These are phyloP conservation scores for Chlorella sp. DNA, from an alignment of 139 green algal genomes.

Conservation along the genomic window DNA sequence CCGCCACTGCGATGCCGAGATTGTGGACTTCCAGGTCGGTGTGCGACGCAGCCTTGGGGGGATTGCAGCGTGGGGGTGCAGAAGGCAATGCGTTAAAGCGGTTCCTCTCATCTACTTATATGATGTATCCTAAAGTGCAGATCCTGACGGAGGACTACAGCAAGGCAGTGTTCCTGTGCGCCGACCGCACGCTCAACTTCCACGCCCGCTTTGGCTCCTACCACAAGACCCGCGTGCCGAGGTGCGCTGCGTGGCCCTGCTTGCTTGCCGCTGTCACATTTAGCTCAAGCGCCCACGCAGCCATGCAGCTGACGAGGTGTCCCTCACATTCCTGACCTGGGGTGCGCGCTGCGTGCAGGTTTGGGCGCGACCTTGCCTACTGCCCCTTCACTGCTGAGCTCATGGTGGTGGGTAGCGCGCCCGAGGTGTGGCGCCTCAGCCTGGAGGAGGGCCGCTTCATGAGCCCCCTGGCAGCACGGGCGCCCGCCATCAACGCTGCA, in stretches of 20 bases:
- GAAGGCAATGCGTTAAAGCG: too few relatives aligned
- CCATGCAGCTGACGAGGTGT: too few relatives aligned
- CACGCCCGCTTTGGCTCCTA: constrained; percentile 91
- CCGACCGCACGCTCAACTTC: constrained; percentile 78
- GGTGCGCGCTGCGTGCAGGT: constrained; percentile 6
- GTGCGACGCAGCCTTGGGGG: too few relatives aligned
- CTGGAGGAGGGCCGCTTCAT: constrained; percentile 88
- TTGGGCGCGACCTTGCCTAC: constrained; percentile 84
- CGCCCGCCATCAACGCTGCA: constrained; percentile 71
- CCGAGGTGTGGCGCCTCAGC: constrained; percentile 71
- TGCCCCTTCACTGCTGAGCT: constrained; percentile 68
- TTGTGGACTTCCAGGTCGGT: constrained; percentile 84
- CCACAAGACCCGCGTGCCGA: constrained; percentile 70
- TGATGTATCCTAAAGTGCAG: constrained; percentile 41
- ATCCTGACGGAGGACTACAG: constrained; percentile 91
- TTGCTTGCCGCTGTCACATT: too few relatives aligned
- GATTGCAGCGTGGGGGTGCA: too few relatives aligned
- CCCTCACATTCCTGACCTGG: too few relatives aligned
- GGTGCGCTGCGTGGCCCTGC: too few relatives aligned
- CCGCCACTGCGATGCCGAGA: constrained; percentile 87
- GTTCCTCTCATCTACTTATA: too few relatives aligned
- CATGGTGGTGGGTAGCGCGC: constrained; percentile 64
- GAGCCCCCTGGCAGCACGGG: constrained; percentile 52
- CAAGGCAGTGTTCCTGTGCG: constrained; percentile 91
- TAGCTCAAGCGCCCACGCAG: too few relatives aligned